phyloP scores from a whole-genome alignment of 371 early-diverging fungal genomes.

The Circinella minor region DNA sequence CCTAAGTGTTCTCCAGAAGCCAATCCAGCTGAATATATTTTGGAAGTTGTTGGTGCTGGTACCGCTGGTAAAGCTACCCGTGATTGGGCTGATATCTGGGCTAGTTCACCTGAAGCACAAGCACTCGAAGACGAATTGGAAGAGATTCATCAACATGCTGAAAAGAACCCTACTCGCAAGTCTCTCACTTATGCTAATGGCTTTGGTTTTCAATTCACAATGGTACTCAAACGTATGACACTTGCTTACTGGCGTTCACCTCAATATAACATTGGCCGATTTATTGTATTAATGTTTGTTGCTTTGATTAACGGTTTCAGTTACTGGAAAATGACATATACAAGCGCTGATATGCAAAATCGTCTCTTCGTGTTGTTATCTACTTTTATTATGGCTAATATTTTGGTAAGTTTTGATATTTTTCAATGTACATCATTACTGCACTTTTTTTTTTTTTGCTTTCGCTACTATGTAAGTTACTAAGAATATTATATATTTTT shows the following conservation, averaged over 20 bases:
- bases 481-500: no score
- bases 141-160: constrained; percentile 24
- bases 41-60: constrained; percentile 57
- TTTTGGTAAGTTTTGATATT: constrained; percentile 17
- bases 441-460: background rate
- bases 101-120: constrained; percentile 36
- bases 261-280: constrained; percentile 64
- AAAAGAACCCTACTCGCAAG: constrained; percentile 24
- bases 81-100: constrained; percentile 65
- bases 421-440: background rate
- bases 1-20: constrained; percentile 53
- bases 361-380: constrained; percentile 72
- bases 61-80: constrained; percentile 47
- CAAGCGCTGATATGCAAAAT: constrained; percentile 63
- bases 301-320: constrained; percentile 57
- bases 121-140: constrained; percentile 28
- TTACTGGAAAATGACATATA: constrained; percentile 60
- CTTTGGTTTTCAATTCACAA: constrained; percentile 36
- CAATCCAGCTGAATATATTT: constrained; percentile 77
- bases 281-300: constrained; percentile 42
- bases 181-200: constrained; percentile 37
- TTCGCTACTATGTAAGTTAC: background rate
- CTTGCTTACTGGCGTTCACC: constrained; percentile 61
- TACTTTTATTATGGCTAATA: constrained; percentile 61
- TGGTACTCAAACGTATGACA: constrained; percentile 58